These are phyloP conservation scores for Viola pubescens DNA, from an alignment of 441 rosid genomes.

Conservation along the genomic window DNA sequence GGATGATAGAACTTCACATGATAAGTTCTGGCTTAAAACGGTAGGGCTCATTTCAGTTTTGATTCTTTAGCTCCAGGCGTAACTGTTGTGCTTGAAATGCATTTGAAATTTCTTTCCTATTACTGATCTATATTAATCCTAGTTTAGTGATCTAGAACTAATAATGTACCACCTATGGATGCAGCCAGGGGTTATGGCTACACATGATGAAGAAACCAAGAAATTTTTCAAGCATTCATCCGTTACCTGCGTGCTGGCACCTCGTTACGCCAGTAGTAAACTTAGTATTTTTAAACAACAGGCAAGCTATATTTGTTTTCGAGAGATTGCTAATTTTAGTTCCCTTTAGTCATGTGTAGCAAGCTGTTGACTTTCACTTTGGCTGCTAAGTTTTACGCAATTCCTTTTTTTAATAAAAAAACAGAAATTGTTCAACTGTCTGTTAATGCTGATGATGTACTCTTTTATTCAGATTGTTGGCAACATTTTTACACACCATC, in stretches of 20 bases:
- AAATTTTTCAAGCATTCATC: constrained; percentile 13
- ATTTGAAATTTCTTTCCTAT: too few relatives aligned
- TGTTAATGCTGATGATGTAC: not conserved
- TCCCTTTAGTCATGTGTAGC: not conserved
- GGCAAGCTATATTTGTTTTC: not conserved
- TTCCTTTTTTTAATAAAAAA: too few relatives aligned
- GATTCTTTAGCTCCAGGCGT: constrained; percentile 15
- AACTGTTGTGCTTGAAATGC: too few relatives aligned
- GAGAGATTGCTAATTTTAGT: not conserved
- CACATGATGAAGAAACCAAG: constrained; percentile 72
- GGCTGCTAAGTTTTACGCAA: too few relatives aligned
- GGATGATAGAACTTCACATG: constrained; percentile 63
- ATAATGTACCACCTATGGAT: not conserved
- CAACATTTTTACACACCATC: constrained; percentile 76
- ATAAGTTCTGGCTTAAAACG: not conserved
- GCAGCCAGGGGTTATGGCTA: constrained; percentile 62
- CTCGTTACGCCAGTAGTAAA: constrained; percentile 5
- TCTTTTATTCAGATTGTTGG: constrained; percentile 38
- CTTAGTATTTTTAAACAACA: constrained; percentile 3
- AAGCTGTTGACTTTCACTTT: not conserved
- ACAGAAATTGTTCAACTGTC: too few relatives aligned
- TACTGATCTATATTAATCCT: too few relatives aligned
- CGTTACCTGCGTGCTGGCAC: not conserved
- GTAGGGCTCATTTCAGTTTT: not conserved
- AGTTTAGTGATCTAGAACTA: too few relatives aligned